Percentiles rank a stretch among this genome's conserved stretches.
These are phyloP conservation scores for Vinca minor DNA, from an alignment of 257 asterid species.

Conservation along the genomic window DNA sequence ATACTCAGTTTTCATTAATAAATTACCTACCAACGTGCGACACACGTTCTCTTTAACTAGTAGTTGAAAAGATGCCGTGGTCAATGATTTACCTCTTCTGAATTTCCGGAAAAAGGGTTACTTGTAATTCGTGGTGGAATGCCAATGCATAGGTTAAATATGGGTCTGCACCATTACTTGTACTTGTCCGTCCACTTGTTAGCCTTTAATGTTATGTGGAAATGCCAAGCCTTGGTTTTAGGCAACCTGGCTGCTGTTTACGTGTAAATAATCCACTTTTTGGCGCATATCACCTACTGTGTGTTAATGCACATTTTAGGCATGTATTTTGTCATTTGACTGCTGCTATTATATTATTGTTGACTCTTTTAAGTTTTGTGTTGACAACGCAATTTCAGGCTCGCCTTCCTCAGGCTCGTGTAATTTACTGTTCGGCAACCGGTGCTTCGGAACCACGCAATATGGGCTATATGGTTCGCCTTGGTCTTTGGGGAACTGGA, in stretches of 20 bases:
- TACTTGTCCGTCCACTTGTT: not conserved
- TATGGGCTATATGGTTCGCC: conserved; percentile 98
- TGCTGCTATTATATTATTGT: conserved; percentile 13
- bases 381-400: conserved; percentile 52
- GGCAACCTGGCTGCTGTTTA: not conserved
- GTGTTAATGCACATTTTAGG: not conserved
- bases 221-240: not conserved
- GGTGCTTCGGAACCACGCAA: conserved; percentile 99
- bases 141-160: not conserved
- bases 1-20: too few relatives aligned
- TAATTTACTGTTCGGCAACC: conserved; percentile 94
- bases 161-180: not conserved
- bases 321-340: conserved; percentile 5
- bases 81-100: not conserved
- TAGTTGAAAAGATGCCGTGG: not conserved
- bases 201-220: not conserved
- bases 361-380: conserved; percentile 14
- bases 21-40: too few relatives aligned
- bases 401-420: conserved; percentile 95
- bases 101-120: not conserved
- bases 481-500: conserved; percentile 99
- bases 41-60: too few relatives aligned
- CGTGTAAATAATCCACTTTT: not conserved
- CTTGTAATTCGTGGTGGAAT: not conserved
- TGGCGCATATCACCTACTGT: not conserved